phyloP scores from a whole-genome alignment of 352 stramenopile species.

The Paralagenidium karlingii region DNA sequence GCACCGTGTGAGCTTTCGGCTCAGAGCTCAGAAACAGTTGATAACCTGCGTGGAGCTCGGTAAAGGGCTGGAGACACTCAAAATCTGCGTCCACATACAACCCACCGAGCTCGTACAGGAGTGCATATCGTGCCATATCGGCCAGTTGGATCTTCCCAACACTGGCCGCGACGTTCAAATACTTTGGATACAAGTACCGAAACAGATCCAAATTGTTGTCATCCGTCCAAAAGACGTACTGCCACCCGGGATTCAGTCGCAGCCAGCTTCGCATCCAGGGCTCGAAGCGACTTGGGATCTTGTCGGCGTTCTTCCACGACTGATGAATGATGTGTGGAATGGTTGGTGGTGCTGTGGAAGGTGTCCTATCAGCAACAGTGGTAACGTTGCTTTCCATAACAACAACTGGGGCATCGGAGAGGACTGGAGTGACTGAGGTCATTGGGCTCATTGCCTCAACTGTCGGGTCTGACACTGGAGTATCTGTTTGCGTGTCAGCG shows the following conservation, averaged over 20 bases:
- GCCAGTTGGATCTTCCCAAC: conserved; percentile 30
- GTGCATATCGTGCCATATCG: conserved; percentile 38
- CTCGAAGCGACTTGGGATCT: conserved; percentile 26
- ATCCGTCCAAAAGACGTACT: conserved; percentile 49
- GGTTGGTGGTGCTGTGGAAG: background rate
- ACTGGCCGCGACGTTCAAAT: conserved; percentile 17
- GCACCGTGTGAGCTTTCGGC: conserved; percentile 20
- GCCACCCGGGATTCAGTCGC: conserved; percentile 21
- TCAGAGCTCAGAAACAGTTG: conserved; percentile 33
- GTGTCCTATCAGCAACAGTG: no score
- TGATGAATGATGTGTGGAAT: conserved; percentile 46
- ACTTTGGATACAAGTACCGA: conserved; percentile 26
- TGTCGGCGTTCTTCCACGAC: conserved; percentile 26
- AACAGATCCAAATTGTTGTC: conserved; percentile 39
- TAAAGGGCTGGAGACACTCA: conserved; percentile 28
- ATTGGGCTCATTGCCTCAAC: no score
- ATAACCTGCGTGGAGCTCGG: conserved; percentile 14
- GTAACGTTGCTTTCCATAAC: no score
- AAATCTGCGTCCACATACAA: conserved; percentile 43
- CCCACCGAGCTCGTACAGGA: conserved; percentile 31
- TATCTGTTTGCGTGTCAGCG: no score
- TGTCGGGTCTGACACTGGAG: no score
- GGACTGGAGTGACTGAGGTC: no score
- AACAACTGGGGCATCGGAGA: no score
- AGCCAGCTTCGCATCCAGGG: conserved; percentile 46